These are phyloP conservation scores for Xerocomus spinulosus DNA, from an alignment of 768 basidiomycete genomes.

Conservation along the genomic window DNA sequence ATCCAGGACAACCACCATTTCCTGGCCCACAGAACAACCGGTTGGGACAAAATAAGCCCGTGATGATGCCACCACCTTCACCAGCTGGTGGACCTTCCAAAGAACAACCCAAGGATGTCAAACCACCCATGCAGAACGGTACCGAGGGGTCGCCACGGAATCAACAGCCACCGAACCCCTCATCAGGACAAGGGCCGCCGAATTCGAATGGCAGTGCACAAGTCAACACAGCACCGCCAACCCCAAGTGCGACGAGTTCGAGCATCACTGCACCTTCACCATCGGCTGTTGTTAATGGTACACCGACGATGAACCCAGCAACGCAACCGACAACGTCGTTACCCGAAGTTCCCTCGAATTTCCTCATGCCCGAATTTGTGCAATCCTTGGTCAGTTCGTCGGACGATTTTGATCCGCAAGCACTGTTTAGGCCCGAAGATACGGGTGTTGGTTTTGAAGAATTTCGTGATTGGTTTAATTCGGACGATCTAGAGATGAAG, in stretches of 20 bases:
- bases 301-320: conserved; percentile 27
- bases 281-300: conserved; percentile 31
- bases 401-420: conserved; percentile 35
- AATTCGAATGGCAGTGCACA: conserved; percentile 16
- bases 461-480: conserved; percentile 74
- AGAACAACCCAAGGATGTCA: conserved; percentile 32
- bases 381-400: conserved; percentile 37
- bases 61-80: conserved; percentile 51
- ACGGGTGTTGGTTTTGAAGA: conserved; percentile 62
- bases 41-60: conserved; percentile 31
- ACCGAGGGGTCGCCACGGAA: conserved; percentile 44
- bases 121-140: conserved; percentile 27
- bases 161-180: conserved; percentile 27
- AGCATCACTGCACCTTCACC: conserved; percentile 38
- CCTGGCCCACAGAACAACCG: conserved; percentile 30
- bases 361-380: conserved; percentile 40
- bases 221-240: conserved; percentile 34
- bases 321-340: conserved; percentile 21
- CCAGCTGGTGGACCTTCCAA: conserved; percentile 36
- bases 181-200: conserved; percentile 21
- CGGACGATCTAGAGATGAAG: conserved; percentile 38
- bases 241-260: conserved; percentile 31
- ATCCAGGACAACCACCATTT: conserved; percentile 32
- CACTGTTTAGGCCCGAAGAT: conserved; percentile 42
- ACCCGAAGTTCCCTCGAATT: conserved; percentile 24